Evolutionary conservation across 2,329 filamentous ascomycete species (phyloP), one percentile per base, ranked within the genome.

Genomic region (Diaporthe citriasiana): DNA sequence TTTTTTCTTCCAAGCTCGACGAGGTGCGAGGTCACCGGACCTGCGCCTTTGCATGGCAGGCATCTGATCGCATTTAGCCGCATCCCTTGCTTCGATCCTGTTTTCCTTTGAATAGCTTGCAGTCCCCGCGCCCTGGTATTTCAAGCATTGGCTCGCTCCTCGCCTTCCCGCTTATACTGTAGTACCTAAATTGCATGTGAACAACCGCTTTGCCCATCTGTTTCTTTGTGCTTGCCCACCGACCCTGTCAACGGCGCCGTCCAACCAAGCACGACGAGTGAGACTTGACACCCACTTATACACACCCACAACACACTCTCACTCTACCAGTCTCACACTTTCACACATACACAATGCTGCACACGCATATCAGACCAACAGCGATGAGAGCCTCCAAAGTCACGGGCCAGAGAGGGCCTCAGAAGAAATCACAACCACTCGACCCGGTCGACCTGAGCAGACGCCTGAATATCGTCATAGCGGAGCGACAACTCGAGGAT

Each of bases 21-120:
- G 45, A 68, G 63, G 63, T 68, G 19, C 63, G 45, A 68, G 63
- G 63, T 68, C 63, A 68, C 63, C 63, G 45, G 63, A 68, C 63
- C 45, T 33, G 63, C 47, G 63, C 63, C 63, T 68, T 68, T 53
- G 63, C 63, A 68, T 27, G 63, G 63, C 45, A 53, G 63, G 47
- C 63, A 68, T 68, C 63, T 68, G 63, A 68, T 68, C 63, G 63
- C 63, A 53, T 53, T 68, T 68, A 68, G 63, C 63, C 63, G 63
- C 63, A 68, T 68, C 63, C 63, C 63, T 68, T 68, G 63, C 63
- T 40, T 68, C 63, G 63, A 68, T 68, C 63, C 63, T 68, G 63
- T 53, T 51, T 68, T 68, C 63, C 45, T 53, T 68, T 68, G 63
- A 68, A 68, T 68, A 68, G 47, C 63, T 53, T 27, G 63, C 51